These are phyloP conservation scores for Heritiera littoralis DNA, from an alignment of 345 rosid genomes.

Conservation along the genomic window DNA sequence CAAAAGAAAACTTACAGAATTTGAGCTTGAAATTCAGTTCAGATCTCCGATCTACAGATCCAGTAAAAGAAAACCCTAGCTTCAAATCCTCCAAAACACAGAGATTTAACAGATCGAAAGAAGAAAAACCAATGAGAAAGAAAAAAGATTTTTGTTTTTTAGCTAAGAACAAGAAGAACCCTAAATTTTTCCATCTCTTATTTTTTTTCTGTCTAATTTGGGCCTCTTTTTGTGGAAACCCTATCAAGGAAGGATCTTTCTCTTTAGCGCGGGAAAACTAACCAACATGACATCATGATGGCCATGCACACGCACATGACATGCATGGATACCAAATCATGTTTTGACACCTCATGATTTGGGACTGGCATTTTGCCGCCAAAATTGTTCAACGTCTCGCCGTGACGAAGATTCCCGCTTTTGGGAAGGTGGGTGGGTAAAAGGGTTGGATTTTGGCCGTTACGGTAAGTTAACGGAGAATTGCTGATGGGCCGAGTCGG, in stretches of 20 bases:
- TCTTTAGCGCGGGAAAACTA: constrained; percentile 23
- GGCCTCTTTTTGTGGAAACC: constrained; percentile 7
- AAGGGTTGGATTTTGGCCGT: neutral
- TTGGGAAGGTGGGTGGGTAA: neutral
- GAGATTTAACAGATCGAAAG: too few relatives aligned
- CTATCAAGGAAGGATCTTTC: constrained; percentile 5
- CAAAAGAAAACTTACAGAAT: too few relatives aligned
- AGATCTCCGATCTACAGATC: too few relatives aligned
- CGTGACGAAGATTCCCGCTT: constrained; percentile 16
- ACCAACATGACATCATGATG: constrained; percentile 16
- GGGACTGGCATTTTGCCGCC: constrained; percentile 1
- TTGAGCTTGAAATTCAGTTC: too few relatives aligned
- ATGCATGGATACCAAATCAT: neutral
- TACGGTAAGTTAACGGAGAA: constrained; percentile 1
- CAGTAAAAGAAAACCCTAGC: too few relatives aligned
- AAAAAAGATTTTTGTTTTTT: neutral
- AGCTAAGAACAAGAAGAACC: neutral
- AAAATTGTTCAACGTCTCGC: constrained; percentile 11
- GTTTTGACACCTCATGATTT: neutral
- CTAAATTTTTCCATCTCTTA: neutral
- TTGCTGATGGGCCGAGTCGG: constrained; percentile 2
- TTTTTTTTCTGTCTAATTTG: neutral
- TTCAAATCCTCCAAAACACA: too few relatives aligned
- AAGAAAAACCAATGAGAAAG: too few relatives aligned
- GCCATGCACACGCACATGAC: neutral